Conservation (phyloP, 345 rosid genomes). For the Physaria fendleri region DNA sequence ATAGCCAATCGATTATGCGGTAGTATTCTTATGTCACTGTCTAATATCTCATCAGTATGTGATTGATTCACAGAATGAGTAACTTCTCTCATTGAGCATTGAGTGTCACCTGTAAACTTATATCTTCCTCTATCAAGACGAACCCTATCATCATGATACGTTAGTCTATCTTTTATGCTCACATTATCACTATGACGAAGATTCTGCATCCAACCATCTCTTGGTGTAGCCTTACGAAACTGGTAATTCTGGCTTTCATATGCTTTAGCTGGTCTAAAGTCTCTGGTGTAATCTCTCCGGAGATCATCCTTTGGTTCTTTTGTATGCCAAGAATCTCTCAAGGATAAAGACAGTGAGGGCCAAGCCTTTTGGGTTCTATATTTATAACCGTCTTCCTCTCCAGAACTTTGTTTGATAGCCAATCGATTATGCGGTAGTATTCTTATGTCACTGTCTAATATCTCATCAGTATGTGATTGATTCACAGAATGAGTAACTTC, state of each 20-base stretch:
- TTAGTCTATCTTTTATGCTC: conserved; percentile 16
- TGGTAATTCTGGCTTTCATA: conserved; percentile 25
- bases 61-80: conserved; percentile 23
- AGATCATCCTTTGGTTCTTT: conserved; percentile 26
- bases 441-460: no score
- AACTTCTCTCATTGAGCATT: conserved; percentile 21
- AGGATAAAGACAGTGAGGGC: conserved; percentile 16
- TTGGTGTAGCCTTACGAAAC: conserved; percentile 24
- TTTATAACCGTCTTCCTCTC: conserved; percentile 30
- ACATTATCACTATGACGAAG: conserved; percentile 3
- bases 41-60: no score
- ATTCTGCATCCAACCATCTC: conserved; percentile 18
- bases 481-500: no score
- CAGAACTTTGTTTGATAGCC: no score
- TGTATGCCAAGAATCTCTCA: conserved; percentile 24
- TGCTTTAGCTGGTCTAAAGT: conserved; percentile 12
- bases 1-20: no score
- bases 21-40: conserved; percentile 21
- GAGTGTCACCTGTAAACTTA: conserved; percentile 19
- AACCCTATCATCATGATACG: conserved; percentile 20
- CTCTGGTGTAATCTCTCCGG: conserved; percentile 10
- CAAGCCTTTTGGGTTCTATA: conserved; percentile 19
- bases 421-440: no score
- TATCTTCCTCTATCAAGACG: conserved; percentile 26
- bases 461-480: no score